phyloP scores from a whole-genome alignment of 2,329 filamentous ascomycete genomes.

The Cercospora sp. region DNA sequence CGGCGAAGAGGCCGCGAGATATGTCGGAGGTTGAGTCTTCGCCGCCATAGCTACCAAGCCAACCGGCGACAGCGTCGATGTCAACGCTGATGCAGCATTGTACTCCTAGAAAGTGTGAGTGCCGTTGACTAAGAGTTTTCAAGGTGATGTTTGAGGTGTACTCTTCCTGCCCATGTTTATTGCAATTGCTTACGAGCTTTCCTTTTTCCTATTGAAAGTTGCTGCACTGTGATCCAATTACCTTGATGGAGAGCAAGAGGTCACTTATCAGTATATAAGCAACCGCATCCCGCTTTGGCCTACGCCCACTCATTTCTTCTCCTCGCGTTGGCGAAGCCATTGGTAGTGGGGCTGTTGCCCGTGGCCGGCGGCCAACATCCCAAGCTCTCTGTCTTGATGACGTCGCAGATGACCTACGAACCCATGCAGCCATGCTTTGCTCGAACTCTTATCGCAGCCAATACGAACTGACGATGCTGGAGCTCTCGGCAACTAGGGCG shows the following conservation, averaged over 20 bases:
- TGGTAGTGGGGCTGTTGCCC: not conserved
- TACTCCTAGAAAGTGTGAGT: conserved; percentile 26
- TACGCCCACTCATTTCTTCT: not conserved
- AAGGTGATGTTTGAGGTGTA: not conserved
- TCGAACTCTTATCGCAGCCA: conserved; percentile 1
- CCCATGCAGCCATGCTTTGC: conserved; percentile 4
- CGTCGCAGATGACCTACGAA: not conserved
- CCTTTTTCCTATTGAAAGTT: not conserved
- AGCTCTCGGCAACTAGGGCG: not conserved
- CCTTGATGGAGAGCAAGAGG: not conserved
- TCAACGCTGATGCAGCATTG: conserved; percentile 56
- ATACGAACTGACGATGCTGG: not conserved
- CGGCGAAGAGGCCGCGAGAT: conserved; percentile 62
- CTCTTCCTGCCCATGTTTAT: conserved; percentile 17
- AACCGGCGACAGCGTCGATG: conserved; percentile 74
- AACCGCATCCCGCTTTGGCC: not conserved
- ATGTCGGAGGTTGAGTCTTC: conserved; percentile 73
- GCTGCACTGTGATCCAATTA: not conserved
- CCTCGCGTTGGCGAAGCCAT: not conserved
- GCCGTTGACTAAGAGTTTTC: not conserved
- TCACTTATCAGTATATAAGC: not conserved
- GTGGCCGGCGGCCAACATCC: conserved; percentile 2
- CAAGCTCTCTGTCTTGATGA: not conserved
- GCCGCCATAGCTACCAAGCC: conserved; percentile 73
- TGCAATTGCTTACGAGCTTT: not conserved